phyloP scores from a whole-genome alignment of 306 rosid genomes.

The Prunus salicina region DNA sequence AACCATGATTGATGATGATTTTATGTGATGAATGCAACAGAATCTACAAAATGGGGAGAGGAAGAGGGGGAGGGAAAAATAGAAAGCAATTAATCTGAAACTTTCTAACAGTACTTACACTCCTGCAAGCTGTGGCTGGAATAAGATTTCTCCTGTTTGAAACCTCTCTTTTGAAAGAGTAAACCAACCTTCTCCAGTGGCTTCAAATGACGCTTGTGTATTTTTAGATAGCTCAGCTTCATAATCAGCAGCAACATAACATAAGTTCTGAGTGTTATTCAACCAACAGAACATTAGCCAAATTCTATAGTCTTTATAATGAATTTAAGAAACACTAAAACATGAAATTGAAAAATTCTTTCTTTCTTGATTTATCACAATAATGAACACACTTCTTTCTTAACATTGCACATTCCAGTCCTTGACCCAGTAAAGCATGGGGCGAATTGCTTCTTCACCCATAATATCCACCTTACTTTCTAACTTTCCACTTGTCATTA shows the following conservation, averaged over 20 bases:
- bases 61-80: not conserved
- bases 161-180: conserved; percentile 85
- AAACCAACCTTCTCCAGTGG: conserved; percentile 65
- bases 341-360: not conserved
- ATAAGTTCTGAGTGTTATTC: conserved; percentile 54
- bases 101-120: conserved; percentile 47
- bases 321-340: not conserved
- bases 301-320: not conserved
- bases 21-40: not conserved
- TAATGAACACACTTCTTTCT: not conserved
- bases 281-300: conserved; percentile 27
- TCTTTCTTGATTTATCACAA: not conserved
- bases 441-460: conserved; percentile 3
- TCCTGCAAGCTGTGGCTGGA: conserved; percentile 79
- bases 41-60: not conserved
- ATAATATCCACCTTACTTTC: not conserved
- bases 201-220: conserved; percentile 64
- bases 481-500: not conserved
- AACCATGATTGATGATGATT: not conserved
- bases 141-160: conserved; percentile 84
- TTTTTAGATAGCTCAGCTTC: conserved; percentile 73
- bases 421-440: conserved; percentile 1
- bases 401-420: not conserved
- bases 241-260: conserved; percentile 84
- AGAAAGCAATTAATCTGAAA: not conserved